Conservation (phyloP, 2,329 filamentous ascomycete species). For the Pestalotiopsis sp. region DNA sequence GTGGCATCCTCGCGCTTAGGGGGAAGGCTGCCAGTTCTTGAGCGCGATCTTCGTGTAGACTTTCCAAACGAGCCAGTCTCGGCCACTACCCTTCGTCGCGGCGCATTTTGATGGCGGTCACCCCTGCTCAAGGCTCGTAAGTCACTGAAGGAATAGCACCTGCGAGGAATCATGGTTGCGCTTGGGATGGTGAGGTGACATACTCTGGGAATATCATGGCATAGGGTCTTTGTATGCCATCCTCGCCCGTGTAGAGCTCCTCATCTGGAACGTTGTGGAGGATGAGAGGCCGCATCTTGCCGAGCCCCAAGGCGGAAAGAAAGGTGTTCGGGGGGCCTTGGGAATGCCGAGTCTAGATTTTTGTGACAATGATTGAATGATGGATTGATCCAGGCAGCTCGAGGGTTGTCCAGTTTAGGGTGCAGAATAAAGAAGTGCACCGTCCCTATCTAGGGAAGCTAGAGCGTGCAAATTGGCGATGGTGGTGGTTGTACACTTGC, state of each 20-base stretch:
- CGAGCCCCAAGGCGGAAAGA: neutral
- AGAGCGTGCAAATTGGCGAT: neutral
- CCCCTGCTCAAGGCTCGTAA: conserved; percentile 40
- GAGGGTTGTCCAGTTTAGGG: neutral
- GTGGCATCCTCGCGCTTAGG: conserved; percentile 64
- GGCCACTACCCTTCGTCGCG: conserved; percentile 55
- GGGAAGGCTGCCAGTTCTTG: conserved; percentile 58
- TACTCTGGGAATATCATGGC: conserved; percentile 69
- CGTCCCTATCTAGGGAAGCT: neutral
- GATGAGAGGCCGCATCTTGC: conserved; percentile 64
- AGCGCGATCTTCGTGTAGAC: conserved; percentile 65
- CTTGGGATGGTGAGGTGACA: conserved; percentile 23
- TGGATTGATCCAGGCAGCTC: neutral
- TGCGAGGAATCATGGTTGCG: neutral
- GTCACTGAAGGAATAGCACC: neutral
- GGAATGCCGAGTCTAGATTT: neutral
- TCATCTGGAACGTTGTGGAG: conserved; percentile 71
- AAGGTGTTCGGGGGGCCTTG: neutral
- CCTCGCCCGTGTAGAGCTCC: conserved; percentile 67
- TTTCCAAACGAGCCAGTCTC: conserved; percentile 70
- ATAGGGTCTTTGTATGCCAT: conserved; percentile 67
- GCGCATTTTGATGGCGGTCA: conserved; percentile 51
- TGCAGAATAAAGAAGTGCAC: neutral
- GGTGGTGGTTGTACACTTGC: neutral
- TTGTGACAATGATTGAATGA: too few relatives aligned